Conservation (phyloP, 1,139 yeast species). For the Saccharomyces hybrid region DNA sequence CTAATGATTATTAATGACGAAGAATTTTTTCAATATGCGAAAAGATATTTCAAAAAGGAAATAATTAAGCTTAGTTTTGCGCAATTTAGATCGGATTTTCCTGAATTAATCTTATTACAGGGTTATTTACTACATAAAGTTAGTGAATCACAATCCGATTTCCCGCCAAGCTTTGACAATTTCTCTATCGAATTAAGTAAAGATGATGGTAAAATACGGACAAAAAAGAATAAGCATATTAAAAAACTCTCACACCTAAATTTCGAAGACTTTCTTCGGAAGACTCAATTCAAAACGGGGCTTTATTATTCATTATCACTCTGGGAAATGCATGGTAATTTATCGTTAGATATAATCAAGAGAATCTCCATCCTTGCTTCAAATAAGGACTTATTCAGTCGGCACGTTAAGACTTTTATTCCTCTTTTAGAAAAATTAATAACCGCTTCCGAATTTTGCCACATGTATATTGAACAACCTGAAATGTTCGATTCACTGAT, state of each 20-base stretch:
- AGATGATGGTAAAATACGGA: conserved; percentile 5
- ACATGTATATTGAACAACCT: neutral
- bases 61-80: conserved; percentile 20
- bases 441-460: neutral
- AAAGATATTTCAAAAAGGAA: conserved; percentile 15
- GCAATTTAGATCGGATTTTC: conserved; percentile 4
- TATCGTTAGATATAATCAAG: neutral
- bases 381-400: conserved; percentile 3
- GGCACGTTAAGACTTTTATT: neutral
- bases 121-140: conserved; percentile 12
- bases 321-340: conserved; percentile 5
- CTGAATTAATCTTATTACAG: conserved; percentile 13
- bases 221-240: neutral
- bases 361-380: neutral
- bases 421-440: neutral
- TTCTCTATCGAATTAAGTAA: conserved; percentile 6
- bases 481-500: neutral
- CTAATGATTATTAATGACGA: conserved; percentile 16
- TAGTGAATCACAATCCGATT: conserved; percentile 3
- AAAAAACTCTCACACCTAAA: conserved; percentile 16
- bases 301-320: conserved; percentile 14
- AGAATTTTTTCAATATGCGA: conserved; percentile 14
- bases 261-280: conserved; percentile 17
- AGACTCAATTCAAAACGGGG: conserved; percentile 9
- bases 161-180: conserved; percentile 8